These are phyloP conservation scores for Globisporangium nodosum DNA, from an alignment of 352 stramenopile genomes.

Conservation along the genomic window DNA sequence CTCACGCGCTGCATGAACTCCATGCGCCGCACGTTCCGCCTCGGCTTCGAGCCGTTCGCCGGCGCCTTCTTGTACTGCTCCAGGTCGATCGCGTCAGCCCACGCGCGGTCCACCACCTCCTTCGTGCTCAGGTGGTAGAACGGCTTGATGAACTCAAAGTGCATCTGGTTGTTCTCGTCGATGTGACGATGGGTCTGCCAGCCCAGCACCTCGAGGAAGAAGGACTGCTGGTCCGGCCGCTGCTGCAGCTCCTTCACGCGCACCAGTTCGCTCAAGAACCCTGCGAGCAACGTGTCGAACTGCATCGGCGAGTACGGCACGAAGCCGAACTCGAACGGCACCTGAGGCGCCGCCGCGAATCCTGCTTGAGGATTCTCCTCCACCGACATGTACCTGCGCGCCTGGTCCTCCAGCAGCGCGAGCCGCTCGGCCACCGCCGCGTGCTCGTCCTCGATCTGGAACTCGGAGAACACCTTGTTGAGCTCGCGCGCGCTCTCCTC, in stretches of 20 bases:
- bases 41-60: neutral
- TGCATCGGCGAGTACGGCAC: conserved; percentile 11
- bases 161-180: conserved; percentile 26
- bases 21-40: conserved; percentile 18
- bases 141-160: conserved; percentile 31
- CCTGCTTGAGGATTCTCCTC: no score
- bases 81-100: conserved; percentile 22
- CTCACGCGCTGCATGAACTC: conserved; percentile 31
- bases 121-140: conserved; percentile 21
- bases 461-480: no score
- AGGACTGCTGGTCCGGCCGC: neutral
- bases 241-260: conserved; percentile 10
- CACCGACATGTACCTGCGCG: neutral
- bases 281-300: conserved; percentile 9
- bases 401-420: conserved; percentile 20
- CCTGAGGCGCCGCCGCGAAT: no score
- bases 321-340: conserved; percentile 15
- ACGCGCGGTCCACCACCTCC: conserved; percentile 22
- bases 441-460: conserved; percentile 10
- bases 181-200: conserved; percentile 31
- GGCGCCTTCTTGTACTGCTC: conserved; percentile 12
- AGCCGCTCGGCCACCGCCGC: conserved; percentile 22
- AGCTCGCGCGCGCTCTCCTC: neutral
- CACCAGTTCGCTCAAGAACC: conserved; percentile 19
- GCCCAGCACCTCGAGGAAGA: conserved; percentile 25